Evolutionary conservation across 2,329 filamentous ascomycete species (phyloP), one percentile per base, ranked within the genome.

Genomic region (Neonectria punicea): DNA sequence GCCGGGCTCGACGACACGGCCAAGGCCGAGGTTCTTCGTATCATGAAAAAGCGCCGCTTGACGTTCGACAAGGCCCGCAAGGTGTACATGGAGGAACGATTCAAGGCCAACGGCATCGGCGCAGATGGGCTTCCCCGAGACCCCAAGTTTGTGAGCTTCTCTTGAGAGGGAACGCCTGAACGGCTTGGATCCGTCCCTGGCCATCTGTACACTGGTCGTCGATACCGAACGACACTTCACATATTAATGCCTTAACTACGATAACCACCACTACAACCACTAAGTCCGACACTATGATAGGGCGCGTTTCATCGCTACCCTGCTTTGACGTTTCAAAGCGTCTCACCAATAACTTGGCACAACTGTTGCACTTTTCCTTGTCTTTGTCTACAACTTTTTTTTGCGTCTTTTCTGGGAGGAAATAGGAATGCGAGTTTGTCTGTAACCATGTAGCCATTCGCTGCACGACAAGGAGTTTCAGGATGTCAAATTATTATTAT

Each of bases 101-200:
- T 99, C 81, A 89, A 89, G 77, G 93, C 90, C 77, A 93, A 97
- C 74, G 92, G 93, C 56, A 98, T 99, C 77, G 93, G 90, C 1
- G 86, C 92, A 5, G 96, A 99, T 80, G 96, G 96, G 5, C 83
- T 90, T 73, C 96, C 96, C 67, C 87, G 90, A 77, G 95, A 98
- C 83, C 94, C 94, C 67, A 98, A 98, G 83, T 97, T 97, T 77
- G 94, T 98, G 65, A 97, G 93, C 77, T 98, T 98, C 80, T 82
- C 80, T 50, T 82, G 68, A 78, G 30, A 36, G 36, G 25, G 57
- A 50, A 34, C 22, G 43, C 20, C 28, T 28, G 22, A 58, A n/a
- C 49, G 9, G 18, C 14, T 34, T 34, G 30, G n/a, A 51, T 20
- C 11, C 18, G 53, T 14, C 25, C 22, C 36, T 44, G 53, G 54